Base-by-base conservation (phyloP, 2,329 filamentous ascomycete species). In the Trichoderma breve region DNA sequence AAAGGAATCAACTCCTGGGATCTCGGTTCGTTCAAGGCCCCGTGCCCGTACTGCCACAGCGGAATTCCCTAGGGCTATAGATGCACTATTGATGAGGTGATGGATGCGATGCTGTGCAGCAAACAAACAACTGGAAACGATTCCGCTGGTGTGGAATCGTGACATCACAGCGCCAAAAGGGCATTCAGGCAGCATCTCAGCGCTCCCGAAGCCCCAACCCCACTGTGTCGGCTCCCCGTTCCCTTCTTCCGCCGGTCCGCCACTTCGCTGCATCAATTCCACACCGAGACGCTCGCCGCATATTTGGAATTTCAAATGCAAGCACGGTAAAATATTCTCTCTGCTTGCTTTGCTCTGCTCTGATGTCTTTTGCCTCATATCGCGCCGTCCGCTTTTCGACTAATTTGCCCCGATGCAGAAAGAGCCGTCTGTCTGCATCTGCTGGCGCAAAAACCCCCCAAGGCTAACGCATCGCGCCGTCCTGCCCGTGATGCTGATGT, bases 381-480 rank as follows among this genome's bases (percentile, higher is more conserved):
- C 34, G 28, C 53, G 21, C 24, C 4, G 34, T 34, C 32, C 34
- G 21, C 39, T 53, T 39, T 39, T 65, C 69, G 69, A 71, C 61
- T 71, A n/a, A 47, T 71, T 71, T 71, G 61, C n/a, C 69, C 61
- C 47, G 21, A 71, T 71, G 47, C 51, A 71, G 69, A 34, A 71
- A 71, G 43, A 60, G 69, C 60, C 51, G 36, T 36, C 2, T 58
- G n/a, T 15, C 28, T 69, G 21, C 32, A 15, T 36, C 6, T 36
- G 34, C 34, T 32, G 58, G 60, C 39, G 57, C 43, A 26, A 64
- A 32, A 36, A 30, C 30, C 18, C 53, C 43, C 18, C 18, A 28
- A 24, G 43, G 43, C 43, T 51, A 51, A 21, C 43, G 43, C 68
- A 34, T 11, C 32, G 6, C 11, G 58, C 58, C 15, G 58, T 39